These are phyloP conservation scores for Fonsecaea nubica DNA, from an alignment of 2,329 filamentous ascomycete genomes.

Conservation along the genomic window DNA sequence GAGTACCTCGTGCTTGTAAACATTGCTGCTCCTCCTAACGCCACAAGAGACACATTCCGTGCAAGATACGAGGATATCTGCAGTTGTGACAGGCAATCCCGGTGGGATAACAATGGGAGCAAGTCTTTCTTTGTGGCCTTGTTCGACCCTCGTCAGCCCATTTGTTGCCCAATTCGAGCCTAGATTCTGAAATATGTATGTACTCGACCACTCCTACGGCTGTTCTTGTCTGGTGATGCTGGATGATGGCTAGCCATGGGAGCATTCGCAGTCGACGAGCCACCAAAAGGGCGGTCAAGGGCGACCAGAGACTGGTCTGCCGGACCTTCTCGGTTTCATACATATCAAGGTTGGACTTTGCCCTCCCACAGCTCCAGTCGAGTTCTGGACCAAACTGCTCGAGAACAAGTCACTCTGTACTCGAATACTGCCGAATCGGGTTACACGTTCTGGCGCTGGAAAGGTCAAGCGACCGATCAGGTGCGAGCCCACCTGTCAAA, in stretches of 20 bases:
- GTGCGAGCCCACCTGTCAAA: background rate
- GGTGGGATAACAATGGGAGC: background rate
- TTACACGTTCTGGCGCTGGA: slow-evolving; percentile 10
- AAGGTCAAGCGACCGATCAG: slow-evolving; percentile 7
- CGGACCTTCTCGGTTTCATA: slow-evolving; percentile 10
- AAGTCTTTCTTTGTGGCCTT: background rate
- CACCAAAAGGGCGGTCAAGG: slow-evolving; percentile 17
- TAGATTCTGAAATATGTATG: slow-evolving; percentile 2
- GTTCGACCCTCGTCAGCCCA: background rate
- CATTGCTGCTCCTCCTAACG: background rate
- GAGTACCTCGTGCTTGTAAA: background rate
- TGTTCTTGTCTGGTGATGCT: background rate
- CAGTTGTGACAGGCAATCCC: slow-evolving; percentile 6
- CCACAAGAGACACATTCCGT: background rate
- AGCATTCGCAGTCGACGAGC: slow-evolving; percentile 5
- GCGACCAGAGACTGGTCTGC: slow-evolving; percentile 6
- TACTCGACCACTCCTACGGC: background rate
- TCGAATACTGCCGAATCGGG: slow-evolving; percentile 6
- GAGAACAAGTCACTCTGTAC: slow-evolving; percentile 18
- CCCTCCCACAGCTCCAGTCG: slow-evolving; percentile 14
- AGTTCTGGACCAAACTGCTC: slow-evolving; percentile 3
- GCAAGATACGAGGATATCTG: background rate
- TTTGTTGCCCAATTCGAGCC: background rate
- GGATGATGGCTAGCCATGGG: background rate
- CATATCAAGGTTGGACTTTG: slow-evolving; percentile 14